These are phyloP conservation scores for Boeremia exigua DNA, from an alignment of 2,329 filamentous ascomycete species.

Conservation along the genomic window DNA sequence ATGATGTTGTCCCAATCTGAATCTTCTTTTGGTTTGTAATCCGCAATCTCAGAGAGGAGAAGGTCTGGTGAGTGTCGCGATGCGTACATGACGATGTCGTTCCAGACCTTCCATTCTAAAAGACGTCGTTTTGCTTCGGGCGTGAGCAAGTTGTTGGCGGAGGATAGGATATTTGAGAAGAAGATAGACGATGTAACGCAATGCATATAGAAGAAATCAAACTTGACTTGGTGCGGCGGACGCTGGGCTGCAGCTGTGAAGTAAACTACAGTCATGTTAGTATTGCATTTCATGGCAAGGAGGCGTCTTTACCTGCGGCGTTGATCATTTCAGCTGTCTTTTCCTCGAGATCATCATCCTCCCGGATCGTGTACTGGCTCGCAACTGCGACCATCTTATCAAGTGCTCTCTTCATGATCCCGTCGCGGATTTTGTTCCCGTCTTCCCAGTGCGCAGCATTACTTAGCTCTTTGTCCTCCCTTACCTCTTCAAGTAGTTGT, in stretches of 20 bases:
- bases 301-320: constrained; percentile 54
- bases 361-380: constrained; percentile 59
- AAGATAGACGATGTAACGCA: constrained; percentile 80
- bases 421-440: constrained; percentile 70
- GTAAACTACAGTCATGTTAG: constrained; percentile 49
- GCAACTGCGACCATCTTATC: constrained; percentile 69
- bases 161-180: constrained; percentile 66
- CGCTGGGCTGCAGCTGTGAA: constrained; percentile 68
- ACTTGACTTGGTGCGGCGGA: constrained; percentile 62
- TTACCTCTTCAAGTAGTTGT: constrained; percentile 67
- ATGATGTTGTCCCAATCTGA: constrained; percentile 53
- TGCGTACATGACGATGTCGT: constrained; percentile 76
- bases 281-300: no score
- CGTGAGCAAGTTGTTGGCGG: constrained; percentile 62
- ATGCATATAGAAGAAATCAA: constrained; percentile 87
- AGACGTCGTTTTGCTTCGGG: constrained; percentile 68
- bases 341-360: constrained; percentile 62
- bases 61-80: constrained; percentile 70
- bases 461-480: constrained; percentile 62
- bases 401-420: constrained; percentile 67
- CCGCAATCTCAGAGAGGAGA: constrained; percentile 62
- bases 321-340: constrained; percentile 75
- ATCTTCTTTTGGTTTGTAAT: constrained; percentile 62
- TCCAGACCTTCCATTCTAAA: constrained; percentile 80
- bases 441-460: constrained; percentile 60